Percentiles rank a stretch among this genome's conserved stretches.
phyloP scores from a whole-genome alignment of 2,329 filamentous ascomycete genomes.

The Fusarium agapanthi region DNA sequence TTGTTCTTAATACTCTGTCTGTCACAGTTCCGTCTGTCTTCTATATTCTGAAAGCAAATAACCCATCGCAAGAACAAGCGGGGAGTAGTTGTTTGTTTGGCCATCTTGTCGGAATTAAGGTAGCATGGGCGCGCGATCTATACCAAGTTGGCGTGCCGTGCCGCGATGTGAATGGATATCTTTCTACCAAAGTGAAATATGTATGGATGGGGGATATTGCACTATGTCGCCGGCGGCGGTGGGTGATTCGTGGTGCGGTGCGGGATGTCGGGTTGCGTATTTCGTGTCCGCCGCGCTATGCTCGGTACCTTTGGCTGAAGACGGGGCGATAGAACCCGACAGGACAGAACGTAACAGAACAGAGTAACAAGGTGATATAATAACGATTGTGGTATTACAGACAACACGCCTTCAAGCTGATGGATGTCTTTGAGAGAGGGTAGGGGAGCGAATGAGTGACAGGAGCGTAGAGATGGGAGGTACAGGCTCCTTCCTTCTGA shows the following conservation, averaged over 20 bases:
- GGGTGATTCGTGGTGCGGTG: conserved; percentile 12
- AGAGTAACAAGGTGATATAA: conserved; percentile 3
- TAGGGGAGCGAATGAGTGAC: conserved; percentile 16
- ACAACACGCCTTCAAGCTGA: conserved; percentile 8
- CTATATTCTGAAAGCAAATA: conserved; percentile 6
- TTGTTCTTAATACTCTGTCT: conserved; percentile 3
- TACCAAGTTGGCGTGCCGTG: conserved; percentile 19
- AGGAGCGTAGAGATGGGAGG: conserved; percentile 1
- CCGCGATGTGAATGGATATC: conserved; percentile 9
- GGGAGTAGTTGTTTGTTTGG: conserved; percentile 24
- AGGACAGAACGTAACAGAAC: conserved; percentile 1
- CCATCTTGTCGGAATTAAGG: conserved; percentile 25
- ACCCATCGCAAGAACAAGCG: conserved; percentile 7
- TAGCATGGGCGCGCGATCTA: conserved; percentile 18
- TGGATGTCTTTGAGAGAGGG: conserved; percentile 11
- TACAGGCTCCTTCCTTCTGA: conserved; percentile 5
- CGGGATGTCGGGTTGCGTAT: conserved; percentile 12
- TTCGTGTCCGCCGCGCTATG: conserved; percentile 32
- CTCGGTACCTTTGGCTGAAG: conserved; percentile 19
- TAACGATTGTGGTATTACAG: conserved; percentile 13
- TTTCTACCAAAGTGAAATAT: conserved; percentile 13
- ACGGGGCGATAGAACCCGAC: not conserved
- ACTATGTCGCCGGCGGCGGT: conserved; percentile 17
- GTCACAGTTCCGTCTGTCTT: conserved; percentile 18
- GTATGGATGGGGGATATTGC: conserved; percentile 13